Conservation (phyloP, 768 basidiomycete species). For the Hygrophoropsis aurantiaca region DNA sequence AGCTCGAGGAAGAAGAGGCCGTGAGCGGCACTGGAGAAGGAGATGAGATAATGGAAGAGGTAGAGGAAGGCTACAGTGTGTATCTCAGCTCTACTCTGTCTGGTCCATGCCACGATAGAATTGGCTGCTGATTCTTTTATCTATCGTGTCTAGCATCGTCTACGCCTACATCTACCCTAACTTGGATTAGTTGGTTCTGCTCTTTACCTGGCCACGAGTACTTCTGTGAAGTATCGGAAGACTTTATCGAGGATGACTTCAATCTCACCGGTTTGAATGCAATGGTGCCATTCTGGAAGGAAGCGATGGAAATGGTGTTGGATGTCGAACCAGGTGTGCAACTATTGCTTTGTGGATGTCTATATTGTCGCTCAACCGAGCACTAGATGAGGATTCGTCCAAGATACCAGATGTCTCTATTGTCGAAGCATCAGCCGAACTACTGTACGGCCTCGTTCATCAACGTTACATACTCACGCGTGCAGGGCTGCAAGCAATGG, state of each 20-base stretch:
- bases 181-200: conserved; percentile 97
- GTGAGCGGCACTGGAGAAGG: conserved; percentile 58
- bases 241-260: conserved; percentile 99
- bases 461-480: conserved; percentile 97
- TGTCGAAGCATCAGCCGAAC: conserved; percentile 95
- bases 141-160: conserved; percentile 62
- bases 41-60: conserved; percentile 79
- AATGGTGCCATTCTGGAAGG: conserved; percentile 99
- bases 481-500: conserved; percentile 93
- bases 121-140: conserved; percentile 1
- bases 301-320: conserved; percentile 99
- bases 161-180: conserved; percentile 86
- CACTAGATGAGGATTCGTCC: conserved; percentile 80
- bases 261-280: conserved; percentile 94
- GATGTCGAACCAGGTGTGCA: conserved; percentile 96
- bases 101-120: not conserved
- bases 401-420: conserved; percentile 99
- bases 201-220: conserved; percentile 95
- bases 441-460: conserved; percentile 96
- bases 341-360: conserved; percentile 6
- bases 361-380: conserved; percentile 18
- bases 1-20: conserved; percentile 62
- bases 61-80: conserved; percentile 76
- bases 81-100: conserved; percentile 20
- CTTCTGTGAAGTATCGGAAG: conserved; percentile 97